Evolutionary conservation across 768 basidiomycete species (phyloP).

Genomic region (Serendipita sp.): DNA sequence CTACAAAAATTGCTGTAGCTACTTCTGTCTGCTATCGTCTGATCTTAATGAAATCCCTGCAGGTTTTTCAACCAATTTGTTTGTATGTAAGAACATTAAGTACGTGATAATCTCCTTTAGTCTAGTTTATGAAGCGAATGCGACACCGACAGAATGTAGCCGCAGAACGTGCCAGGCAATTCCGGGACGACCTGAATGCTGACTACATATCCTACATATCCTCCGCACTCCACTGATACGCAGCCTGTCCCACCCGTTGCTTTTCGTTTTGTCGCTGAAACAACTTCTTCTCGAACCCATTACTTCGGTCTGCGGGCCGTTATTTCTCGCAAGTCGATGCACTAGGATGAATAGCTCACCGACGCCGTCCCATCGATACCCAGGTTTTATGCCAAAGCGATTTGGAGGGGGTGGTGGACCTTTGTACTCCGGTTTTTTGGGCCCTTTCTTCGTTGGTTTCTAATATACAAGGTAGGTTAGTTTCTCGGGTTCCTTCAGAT

Average conservation of each 20-base stretch:
- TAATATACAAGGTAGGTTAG: conserved; percentile 19
- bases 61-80: too few relatives aligned
- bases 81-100: too few relatives aligned
- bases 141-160: too few relatives aligned
- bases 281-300: conserved; percentile 85
- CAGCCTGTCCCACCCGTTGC: conserved; percentile 53
- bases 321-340: background rate
- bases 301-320: conserved; percentile 53
- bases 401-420: conserved; percentile 88
- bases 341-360: conserved; percentile 34
- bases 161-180: too few relatives aligned
- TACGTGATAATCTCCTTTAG: too few relatives aligned
- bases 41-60: too few relatives aligned
- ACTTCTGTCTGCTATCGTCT: too few relatives aligned
- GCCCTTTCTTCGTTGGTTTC: conserved; percentile 63
- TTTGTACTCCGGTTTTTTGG: conserved; percentile 66
- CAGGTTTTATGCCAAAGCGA: conserved; percentile 87
- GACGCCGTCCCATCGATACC: conserved; percentile 97
- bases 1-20: too few relatives aligned
- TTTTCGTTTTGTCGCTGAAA: conserved; percentile 73
- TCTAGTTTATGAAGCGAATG: too few relatives aligned
- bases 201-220: conserved; percentile 88
- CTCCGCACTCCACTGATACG: conserved; percentile 77
- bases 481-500: background rate
- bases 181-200: too few relatives aligned